These are phyloP conservation scores for Aspergillus wentii DNA, from an alignment of 495 filamentous ascomycete genomes.

Conservation along the genomic window DNA sequence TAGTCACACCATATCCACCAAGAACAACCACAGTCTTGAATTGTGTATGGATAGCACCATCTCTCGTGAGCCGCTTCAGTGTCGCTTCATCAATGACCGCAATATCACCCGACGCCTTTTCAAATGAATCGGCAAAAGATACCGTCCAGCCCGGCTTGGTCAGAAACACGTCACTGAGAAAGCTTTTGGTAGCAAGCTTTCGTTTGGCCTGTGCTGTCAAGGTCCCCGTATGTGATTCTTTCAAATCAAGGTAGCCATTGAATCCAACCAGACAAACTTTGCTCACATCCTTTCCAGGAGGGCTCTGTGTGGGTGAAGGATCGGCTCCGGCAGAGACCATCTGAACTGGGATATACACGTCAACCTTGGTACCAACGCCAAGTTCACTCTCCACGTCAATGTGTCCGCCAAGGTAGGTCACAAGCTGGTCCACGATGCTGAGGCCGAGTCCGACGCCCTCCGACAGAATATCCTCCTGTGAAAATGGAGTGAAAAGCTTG, in stretches of 20 bases:
- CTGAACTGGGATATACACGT: constrained; percentile 43
- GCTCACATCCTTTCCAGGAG: not conserved
- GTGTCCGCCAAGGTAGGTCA: constrained; percentile 52
- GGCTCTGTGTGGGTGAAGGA: not conserved
- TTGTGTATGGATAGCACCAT: constrained; percentile 7
- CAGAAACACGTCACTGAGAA: constrained; percentile 25
- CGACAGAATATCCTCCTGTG: constrained; percentile 62
- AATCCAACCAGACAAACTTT: constrained; percentile 27
- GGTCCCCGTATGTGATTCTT: constrained; percentile 18
- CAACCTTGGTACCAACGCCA: constrained; percentile 55
- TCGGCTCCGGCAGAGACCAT: not conserved
- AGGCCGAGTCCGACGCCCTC: constrained; percentile 68
- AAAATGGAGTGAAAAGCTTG: constrained; percentile 63
- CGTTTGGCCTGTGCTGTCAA: constrained; percentile 26
- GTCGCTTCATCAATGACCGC: constrained; percentile 25
- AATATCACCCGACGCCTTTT: constrained; percentile 22
- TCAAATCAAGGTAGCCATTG: constrained; percentile 23
- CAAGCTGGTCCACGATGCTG: constrained; percentile 62
- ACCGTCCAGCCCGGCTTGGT: constrained; percentile 24
- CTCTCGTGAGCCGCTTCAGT: constrained; percentile 7
- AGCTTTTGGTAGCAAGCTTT: constrained; percentile 27
- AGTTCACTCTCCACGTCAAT: constrained; percentile 55
- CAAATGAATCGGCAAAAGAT: constrained; percentile 23
- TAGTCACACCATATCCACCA: constrained; percentile 11
- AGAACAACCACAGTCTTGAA: constrained; percentile 27